Conservation (phyloP, 768 basidiomycete species). For the Xanthoconium purpureum region DNA sequence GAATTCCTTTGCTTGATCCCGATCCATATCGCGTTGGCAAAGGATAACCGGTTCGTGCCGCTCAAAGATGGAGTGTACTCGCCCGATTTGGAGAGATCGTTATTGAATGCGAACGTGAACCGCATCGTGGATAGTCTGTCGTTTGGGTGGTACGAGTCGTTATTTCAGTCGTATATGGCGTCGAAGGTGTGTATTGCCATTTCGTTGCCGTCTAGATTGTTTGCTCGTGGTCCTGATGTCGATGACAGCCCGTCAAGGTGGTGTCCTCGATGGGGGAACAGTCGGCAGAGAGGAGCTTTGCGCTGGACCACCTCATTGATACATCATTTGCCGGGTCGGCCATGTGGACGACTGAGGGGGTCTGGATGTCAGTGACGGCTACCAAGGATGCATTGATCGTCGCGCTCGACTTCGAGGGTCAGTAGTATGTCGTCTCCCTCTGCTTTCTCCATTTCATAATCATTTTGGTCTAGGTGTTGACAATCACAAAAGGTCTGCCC, state of each 20-base stretch:
- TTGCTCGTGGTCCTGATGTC: neutral
- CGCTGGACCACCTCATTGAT: slow-evolving; percentile 58
- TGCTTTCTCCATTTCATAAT: neutral
- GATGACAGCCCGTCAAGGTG: slow-evolving; percentile 52
- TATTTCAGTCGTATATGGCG: slow-evolving; percentile 62
- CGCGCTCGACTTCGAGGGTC: slow-evolving; percentile 64
- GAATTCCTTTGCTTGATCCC: slow-evolving; percentile 61
- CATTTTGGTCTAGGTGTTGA: slow-evolving; percentile 41
- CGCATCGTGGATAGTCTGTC: slow-evolving; percentile 53
- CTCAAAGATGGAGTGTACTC: slow-evolving; percentile 58
- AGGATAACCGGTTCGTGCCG: slow-evolving; percentile 59
- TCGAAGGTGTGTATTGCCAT: slow-evolving; percentile 37
- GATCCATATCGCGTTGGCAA: slow-evolving; percentile 58
- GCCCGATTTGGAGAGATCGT: slow-evolving; percentile 44
- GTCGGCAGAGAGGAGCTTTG: slow-evolving; percentile 60
- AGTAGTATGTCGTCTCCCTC: no score
- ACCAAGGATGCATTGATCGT: slow-evolving; percentile 53
- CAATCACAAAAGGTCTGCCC: slow-evolving; percentile 58
- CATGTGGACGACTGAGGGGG: slow-evolving; percentile 65
- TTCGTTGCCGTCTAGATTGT: accelerated
- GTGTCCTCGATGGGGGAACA: slow-evolving; percentile 71
- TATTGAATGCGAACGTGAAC: slow-evolving; percentile 58
- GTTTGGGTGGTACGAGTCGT: slow-evolving; percentile 64
- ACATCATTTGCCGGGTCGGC: slow-evolving; percentile 66
- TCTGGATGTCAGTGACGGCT: slow-evolving; percentile 67